Evolutionary conservation across 345 rosid genomes (phyloP).

Genomic region (Syzygium aromaticum): DNA sequence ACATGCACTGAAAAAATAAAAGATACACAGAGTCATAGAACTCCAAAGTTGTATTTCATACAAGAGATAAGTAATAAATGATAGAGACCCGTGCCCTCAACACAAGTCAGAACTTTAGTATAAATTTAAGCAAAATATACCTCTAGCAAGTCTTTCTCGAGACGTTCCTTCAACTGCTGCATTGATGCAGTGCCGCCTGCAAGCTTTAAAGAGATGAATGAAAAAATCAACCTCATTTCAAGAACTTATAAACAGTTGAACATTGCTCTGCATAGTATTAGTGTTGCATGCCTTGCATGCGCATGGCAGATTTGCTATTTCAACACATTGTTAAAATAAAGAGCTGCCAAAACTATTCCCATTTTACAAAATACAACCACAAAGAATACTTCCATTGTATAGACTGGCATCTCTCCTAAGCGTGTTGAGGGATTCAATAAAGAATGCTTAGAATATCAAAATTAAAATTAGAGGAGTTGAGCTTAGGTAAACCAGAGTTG

Average conservation of each 20-base stretch:
- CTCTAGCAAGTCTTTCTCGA: slow-evolving; percentile 95
- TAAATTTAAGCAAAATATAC: slow-evolving; percentile 17
- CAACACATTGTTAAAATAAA: not conserved
- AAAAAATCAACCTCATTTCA: not conserved
- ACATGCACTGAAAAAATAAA: not conserved
- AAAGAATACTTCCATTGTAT: not conserved
- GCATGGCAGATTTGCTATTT: not conserved
- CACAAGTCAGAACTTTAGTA: not conserved
- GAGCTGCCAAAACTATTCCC: not conserved
- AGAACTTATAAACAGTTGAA: not conserved
- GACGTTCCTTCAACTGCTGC: slow-evolving; percentile 98
- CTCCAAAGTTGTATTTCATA: not conserved
- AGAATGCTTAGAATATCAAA: not conserved
- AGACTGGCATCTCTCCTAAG: not conserved
- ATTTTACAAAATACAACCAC: not conserved
- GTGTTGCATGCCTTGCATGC: not conserved
- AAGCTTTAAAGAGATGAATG: slow-evolving; percentile 41
- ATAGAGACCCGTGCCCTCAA: not conserved
- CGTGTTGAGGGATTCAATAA: not conserved
- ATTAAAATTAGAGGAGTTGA: not conserved
- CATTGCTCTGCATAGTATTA: not conserved
- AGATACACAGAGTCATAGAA: not conserved
- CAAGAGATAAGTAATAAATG: not conserved
- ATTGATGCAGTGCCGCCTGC: slow-evolving; percentile 99
- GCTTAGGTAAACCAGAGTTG: not conserved